Evolutionary conservation across 345 rosid genomes (phyloP), one percentile per base, ranked within the genome.

Genomic region (Rubroshorea leprosula): DNA sequence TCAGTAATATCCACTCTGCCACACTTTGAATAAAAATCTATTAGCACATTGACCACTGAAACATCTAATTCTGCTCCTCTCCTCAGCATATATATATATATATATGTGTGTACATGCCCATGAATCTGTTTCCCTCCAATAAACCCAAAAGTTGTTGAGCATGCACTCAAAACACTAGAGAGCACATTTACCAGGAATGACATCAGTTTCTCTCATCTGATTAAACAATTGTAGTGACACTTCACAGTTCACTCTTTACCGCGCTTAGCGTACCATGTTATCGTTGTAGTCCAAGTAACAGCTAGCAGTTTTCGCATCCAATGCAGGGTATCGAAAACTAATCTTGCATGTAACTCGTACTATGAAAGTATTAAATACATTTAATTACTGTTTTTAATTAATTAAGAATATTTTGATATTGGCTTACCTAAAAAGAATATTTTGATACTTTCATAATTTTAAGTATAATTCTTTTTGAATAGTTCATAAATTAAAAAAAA

Each of bases 121-220:
- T 89, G 97, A 73, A 86, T 78, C 68, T 80, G 95, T 82, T 73
- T 80, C 55, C 87, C 91, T 0, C 86, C 71, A 17, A 75, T 29
- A 64, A 80, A 82, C 58, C 62, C 46, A 35, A 80, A 79, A 35
- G 64, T 44, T n/a, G n/a, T n/a, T 20, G 84, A 70, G 60, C 89
- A 89, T 1, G 86, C 89, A 65, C 74, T 78, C 58, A 86, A 62
- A 55, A 82, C 80, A 61, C 85, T 74, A 0, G 87, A 82, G 18
- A 89, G 72, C 7, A 80, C 79, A 52, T 57, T 66, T 73, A 75
- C 84, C 89, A 1, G 80, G 76, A 44, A 67, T 57, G 55, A 68
- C 39, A 52, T 65, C 70, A 4, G 56, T 61, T 43, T 75, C 69
- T 68, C 63, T 54, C 72, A 84, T 62, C 54, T 69, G 72, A 26